Evolutionary conservation across 2,329 filamentous ascomycete genomes (phyloP), one percentile per base, ranked within the genome.

Genomic region (Dichotomopilus funicola): DNA sequence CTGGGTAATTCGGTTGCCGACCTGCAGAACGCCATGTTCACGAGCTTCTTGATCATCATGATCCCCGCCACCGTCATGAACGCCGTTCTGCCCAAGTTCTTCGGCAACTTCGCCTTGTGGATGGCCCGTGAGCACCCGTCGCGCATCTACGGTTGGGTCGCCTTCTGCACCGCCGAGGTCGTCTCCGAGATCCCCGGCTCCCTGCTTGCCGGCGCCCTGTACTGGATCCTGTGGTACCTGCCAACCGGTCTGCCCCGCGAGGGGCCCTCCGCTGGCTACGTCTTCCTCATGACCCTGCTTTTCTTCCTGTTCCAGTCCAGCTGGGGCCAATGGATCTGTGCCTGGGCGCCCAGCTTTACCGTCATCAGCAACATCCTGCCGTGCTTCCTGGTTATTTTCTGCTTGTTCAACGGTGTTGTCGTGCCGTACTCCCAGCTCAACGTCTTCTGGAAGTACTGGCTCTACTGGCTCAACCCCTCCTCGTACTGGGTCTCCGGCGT

Each of bases 281-380:
- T 86, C 12, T 92, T 87, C 73, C 72, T 92, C 33, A 91, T 94
- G 86, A 81, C 81, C 0, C 73, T 91, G 65, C 77, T 92, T 0
- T 91, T 91, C 73, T 89, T 84, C 74, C 69, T 91, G 6, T 91
- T 91, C 76, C 80, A 85, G 68, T 80, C 79, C 36, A 83, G 77
- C 62, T 91, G 85, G 88, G 89, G 87, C 19, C 88, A 91, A 67
- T 92, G 87, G 87, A 89, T 94, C 62, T 88, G 85, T 60, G 88
- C 89, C 0, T 91, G 91, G 69, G 87, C 88, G 0, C 88, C 88
- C 0, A 85, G 78, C 42, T 90, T 90, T 71, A 89, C 87, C 0
- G 86, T 90, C 60, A 89, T 91, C 61, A 83, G 82, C 44, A 90
- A 91, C 65, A 72, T 71, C 58, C 71, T 72, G 5, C 88, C 88